Evolutionary conservation across 345 rosid genomes (phyloP).

Genomic region (Raphanus sativus): DNA sequence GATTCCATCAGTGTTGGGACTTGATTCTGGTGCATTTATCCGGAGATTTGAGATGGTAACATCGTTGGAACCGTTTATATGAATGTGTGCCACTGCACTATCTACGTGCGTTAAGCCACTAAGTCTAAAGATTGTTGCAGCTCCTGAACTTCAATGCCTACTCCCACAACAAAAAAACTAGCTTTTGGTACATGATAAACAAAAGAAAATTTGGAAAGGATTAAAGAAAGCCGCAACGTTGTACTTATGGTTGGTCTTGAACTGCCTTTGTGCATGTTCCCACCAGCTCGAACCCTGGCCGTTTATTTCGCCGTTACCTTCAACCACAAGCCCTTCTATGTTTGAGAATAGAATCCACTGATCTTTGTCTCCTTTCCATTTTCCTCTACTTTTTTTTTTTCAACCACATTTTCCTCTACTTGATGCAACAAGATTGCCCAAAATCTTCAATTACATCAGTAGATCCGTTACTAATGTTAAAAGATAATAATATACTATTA

Average conservation of each 20-base stretch:
- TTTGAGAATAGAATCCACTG: slow-evolving; percentile 40
- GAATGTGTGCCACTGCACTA: slow-evolving; percentile 44
- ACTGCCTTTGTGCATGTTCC: slow-evolving; percentile 35
- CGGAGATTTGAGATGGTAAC: slow-evolving; percentile 34
- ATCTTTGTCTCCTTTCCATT: slow-evolving; percentile 36
- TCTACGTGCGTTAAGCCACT: slow-evolving; percentile 38
- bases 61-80: slow-evolving; percentile 31
- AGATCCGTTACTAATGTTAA: background rate
- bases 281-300: slow-evolving; percentile 53
- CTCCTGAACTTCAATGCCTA: slow-evolving; percentile 42
- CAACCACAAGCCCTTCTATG: slow-evolving; percentile 35
- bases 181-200: background rate
- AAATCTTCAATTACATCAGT: slow-evolving; percentile 28
- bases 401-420: slow-evolving; percentile 30
- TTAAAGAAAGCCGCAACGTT: background rate
- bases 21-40: slow-evolving; percentile 39
- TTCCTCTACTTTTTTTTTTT: background rate
- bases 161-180: background rate
- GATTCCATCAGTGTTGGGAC: slow-evolving; percentile 50
- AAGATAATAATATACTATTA: background rate
- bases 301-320: slow-evolving; percentile 39
- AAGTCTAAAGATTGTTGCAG: slow-evolving; percentile 36
- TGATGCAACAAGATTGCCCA: slow-evolving; percentile 45
- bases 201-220: background rate
- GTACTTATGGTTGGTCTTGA: slow-evolving; percentile 41